These are phyloP conservation scores for Monilinia polystroma DNA, from an alignment of 2,329 filamentous ascomycete species.

Conservation along the genomic window DNA sequence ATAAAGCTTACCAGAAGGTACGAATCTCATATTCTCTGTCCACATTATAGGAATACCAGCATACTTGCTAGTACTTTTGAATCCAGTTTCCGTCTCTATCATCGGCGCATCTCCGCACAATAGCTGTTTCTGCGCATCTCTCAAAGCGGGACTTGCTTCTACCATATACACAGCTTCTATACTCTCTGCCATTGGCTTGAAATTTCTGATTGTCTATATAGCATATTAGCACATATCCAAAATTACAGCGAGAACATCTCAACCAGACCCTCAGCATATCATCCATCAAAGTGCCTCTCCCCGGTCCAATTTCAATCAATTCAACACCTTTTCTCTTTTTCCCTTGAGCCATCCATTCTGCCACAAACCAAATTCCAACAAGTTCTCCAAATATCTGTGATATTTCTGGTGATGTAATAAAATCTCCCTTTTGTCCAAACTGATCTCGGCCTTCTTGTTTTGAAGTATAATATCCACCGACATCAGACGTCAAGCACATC, in stretches of 20 bases:
- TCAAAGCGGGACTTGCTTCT: conserved; percentile 81
- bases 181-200: conserved; percentile 71
- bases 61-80: conserved; percentile 74
- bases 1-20: conserved; percentile 27
- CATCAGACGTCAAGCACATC: conserved; percentile 89
- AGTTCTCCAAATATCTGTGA: conserved; percentile 96
- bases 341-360: conserved; percentile 95
- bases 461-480: conserved; percentile 91
- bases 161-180: conserved; percentile 91
- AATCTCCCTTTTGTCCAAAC: conserved; percentile 91
- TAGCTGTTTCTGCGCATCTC: conserved; percentile 73
- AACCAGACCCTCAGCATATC: conserved; percentile 80
- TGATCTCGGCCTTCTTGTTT: conserved; percentile 71
- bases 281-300: conserved; percentile 93
- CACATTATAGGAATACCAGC: conserved; percentile 74
- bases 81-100: conserved; percentile 70
- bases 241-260: conserved; percentile 3
- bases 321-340: conserved; percentile 71
- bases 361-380: conserved; percentile 89
- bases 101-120: conserved; percentile 74
- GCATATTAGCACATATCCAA: conserved; percentile 24
- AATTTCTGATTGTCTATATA: conserved; percentile 74
- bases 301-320: conserved; percentile 90
- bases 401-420: conserved; percentile 95
- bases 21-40: conserved; percentile 62